Base-by-base conservation (phyloP, 1,284 basidiomycete genomes). In the Ceratobasidium sp. region DNA sequence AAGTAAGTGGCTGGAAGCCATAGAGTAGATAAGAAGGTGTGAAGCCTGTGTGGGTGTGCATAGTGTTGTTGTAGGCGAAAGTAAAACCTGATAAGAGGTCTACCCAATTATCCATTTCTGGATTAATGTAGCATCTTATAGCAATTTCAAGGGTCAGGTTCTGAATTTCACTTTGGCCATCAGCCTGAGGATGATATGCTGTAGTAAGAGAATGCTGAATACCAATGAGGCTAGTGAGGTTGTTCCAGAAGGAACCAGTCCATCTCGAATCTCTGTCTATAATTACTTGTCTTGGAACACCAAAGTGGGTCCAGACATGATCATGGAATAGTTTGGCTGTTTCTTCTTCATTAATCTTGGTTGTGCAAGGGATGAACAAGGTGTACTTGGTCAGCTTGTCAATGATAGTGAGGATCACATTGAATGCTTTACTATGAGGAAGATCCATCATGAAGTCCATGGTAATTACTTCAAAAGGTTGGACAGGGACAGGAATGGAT, bases 371-470 rank as follows among this genome's bases (percentile, higher is more conserved):
- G 8, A 81, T 76, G 58, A 81, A 78, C 46, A 76, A 68, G 0
- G 77, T 74, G 68, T 73, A 71, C 71, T 82, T 82, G n/a, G 79
- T 77, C 11, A 80, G 72, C 1, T 78, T 73, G 69, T 79, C 76
- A 4, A 80, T 78, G 0, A 80, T 68, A 1, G 80, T 78, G 2
- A 80, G 72, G 36, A 82, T 77, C 2, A 74, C 60, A 69, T 78
- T 74, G 71, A 67, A 80, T 1, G 78, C 77, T 1, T 74, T 71
- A 0, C 77, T 78, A 7, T 7, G 4, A 0, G 82, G 83, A 0
- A 85, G 74, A 19, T 77, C 76, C 5, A 76, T 75, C 30, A 85
- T 82, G 56, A 80, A 76, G 70, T 85, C 82, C 77, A 83, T 78
- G 0, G 79, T 78, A 4, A 84, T 75, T 0, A 75, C 74, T 30